Conservation (phyloP, 2,329 filamentous ascomycete species). For the Periconia sp. region DNA sequence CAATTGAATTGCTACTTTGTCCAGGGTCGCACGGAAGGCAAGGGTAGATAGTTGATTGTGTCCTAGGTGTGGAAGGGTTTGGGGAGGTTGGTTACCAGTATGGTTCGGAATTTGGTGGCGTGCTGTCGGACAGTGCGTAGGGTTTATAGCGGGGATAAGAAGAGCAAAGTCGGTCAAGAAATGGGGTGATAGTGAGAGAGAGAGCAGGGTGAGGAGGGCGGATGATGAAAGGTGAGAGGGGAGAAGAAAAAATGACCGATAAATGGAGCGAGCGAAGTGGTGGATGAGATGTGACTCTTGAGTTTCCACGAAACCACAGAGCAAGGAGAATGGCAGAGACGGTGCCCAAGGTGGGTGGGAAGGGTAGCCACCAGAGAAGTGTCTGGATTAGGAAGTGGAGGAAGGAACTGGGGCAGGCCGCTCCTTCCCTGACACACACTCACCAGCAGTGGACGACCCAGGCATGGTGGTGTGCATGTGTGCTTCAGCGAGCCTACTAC, state of each 20-base stretch:
- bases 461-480: conserved; percentile 1
- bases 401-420: conserved; percentile 19
- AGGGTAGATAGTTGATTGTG: not conserved
- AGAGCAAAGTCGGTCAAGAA: not conserved
- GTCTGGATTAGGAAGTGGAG: conserved; percentile 13
- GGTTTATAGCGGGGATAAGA: not conserved
- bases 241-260: conserved; percentile 27
- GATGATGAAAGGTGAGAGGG: conserved; percentile 6
- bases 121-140: too few species aligned
- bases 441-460: not conserved
- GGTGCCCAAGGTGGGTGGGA: conserved; percentile 24
- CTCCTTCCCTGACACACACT: conserved; percentile 22
- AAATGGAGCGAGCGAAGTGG: conserved; percentile 15
- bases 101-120: too few species aligned
- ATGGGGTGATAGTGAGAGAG: conserved; percentile 1
- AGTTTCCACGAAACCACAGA: conserved; percentile 14
- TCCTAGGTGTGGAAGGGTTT: not conserved
- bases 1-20: conserved; percentile 24
- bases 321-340: conserved; percentile 25
- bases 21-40: conserved; percentile 18
- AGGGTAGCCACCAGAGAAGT: conserved; percentile 16
- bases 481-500: too few species aligned
- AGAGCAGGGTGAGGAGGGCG: conserved; percentile 7
- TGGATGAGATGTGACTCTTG: conserved; percentile 13
- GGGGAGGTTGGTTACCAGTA: too few species aligned